Evolutionary conservation across 805 yeast species (phyloP).

Genomic region (Nakazawaea anatomiae): DNA sequence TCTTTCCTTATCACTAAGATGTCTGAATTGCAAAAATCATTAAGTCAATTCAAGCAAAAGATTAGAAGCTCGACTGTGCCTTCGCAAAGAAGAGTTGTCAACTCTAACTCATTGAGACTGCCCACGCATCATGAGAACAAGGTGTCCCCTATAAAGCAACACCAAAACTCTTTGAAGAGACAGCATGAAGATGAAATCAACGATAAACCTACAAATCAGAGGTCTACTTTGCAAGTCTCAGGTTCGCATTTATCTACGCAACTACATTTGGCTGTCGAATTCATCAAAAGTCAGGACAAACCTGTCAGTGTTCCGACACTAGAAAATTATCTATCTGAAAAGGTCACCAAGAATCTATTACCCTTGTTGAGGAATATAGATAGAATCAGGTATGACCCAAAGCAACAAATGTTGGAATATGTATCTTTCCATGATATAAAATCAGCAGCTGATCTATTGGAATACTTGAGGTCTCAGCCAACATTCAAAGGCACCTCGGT

Average conservation of each 20-base stretch:
- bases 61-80: constrained; percentile 46
- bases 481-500: constrained; percentile 86
- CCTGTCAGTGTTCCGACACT: constrained; percentile 66
- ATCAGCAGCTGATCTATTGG: constrained; percentile 69
- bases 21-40: constrained; percentile 23
- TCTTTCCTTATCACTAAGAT: neutral
- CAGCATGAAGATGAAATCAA: constrained; percentile 19
- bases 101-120: neutral
- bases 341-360: constrained; percentile 56
- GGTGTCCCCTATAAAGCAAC: constrained; percentile 11
- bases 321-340: constrained; percentile 58
- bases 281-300: constrained; percentile 62
- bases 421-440: constrained; percentile 86
- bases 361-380: constrained; percentile 72
- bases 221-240: constrained; percentile 10
- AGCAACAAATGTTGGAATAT: constrained; percentile 67
- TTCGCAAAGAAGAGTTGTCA: constrained; percentile 24
- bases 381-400: constrained; percentile 64
- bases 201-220: neutral
- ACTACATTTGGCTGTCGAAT: constrained; percentile 86
- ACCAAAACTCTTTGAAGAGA: constrained; percentile 13
- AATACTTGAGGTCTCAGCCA: constrained; percentile 69
- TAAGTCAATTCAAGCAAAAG: constrained; percentile 59
- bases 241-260: constrained; percentile 76
- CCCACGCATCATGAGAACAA: constrained; percentile 2